Evolutionary conservation across 805 yeast species (phyloP).

Genomic region (Myxozyma nipponensis): DNA sequence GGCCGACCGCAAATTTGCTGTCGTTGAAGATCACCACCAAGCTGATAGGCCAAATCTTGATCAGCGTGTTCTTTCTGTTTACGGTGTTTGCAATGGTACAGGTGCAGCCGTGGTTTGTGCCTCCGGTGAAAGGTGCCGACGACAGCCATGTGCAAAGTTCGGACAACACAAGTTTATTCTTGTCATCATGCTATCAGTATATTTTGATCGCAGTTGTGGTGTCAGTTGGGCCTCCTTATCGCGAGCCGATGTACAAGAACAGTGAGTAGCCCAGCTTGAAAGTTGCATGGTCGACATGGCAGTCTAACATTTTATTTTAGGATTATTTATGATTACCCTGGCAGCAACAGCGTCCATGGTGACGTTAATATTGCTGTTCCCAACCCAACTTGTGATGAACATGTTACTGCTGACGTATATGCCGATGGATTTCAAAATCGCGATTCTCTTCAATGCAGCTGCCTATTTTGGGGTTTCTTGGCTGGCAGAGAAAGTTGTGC

Average conservation of each 20-base stretch:
- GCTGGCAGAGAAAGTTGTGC: constrained; percentile 46
- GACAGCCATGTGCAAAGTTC: constrained; percentile 78
- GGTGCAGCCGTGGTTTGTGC: constrained; percentile 62
- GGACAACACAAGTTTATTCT: constrained; percentile 84
- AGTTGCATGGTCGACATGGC: too few species aligned
- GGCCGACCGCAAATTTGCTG: constrained; percentile 92
- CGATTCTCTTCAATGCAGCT: constrained; percentile 47
- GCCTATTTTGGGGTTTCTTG: constrained; percentile 50
- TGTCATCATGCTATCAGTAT: constrained; percentile 82
- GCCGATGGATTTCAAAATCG: constrained; percentile 47
- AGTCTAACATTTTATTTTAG: not conserved
- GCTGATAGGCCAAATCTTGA: constrained; percentile 67
- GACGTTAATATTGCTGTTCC: constrained; percentile 50
- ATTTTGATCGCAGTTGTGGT: constrained; percentile 77
- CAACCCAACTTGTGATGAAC: constrained; percentile 54
- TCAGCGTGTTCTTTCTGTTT: constrained; percentile 63
- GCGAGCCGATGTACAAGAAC: constrained; percentile 66
- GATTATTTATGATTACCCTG: constrained; percentile 67
- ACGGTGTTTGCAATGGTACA: constrained; percentile 60
- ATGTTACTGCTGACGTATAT: constrained; percentile 73
- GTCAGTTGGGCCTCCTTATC: constrained; percentile 89
- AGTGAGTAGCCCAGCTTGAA: too few species aligned
- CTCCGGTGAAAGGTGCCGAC: constrained; percentile 53
- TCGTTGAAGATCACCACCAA: constrained; percentile 85
- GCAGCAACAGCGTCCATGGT: constrained; percentile 50